phyloP scores from a whole-genome alignment of 352 stramenopile species.

The Globisporangium barbulae region DNA sequence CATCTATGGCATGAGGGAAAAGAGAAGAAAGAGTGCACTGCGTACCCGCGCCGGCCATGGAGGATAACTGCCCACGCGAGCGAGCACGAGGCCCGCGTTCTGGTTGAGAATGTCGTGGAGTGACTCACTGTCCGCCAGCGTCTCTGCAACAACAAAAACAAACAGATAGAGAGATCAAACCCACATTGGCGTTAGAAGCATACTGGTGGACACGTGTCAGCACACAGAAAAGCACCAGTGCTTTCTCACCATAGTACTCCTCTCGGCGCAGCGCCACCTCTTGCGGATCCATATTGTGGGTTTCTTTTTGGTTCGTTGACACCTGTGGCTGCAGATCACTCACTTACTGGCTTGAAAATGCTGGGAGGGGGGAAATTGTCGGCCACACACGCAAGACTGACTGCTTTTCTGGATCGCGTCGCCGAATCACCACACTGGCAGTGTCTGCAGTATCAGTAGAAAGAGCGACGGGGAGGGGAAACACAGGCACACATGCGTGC shows the following conservation, averaged over 20 bases:
- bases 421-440: background rate
- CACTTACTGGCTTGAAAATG: background rate
- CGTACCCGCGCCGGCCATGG: constrained; percentile 78
- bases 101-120: constrained; percentile 74
- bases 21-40: background rate
- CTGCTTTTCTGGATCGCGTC: background rate
- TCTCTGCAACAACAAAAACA: constrained; percentile 33
- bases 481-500: background rate
- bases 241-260: constrained; percentile 46
- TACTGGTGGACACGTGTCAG: background rate
- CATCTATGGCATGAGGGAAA: constrained; percentile 4
- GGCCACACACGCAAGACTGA: background rate
- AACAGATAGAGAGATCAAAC: background rate
- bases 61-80: constrained; percentile 74
- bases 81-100: constrained; percentile 72
- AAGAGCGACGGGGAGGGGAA: background rate
- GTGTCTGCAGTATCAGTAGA: background rate
- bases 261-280: constrained; percentile 43
- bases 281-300: constrained; percentile 26
- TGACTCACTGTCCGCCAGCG: constrained; percentile 53
- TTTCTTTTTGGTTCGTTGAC: background rate
- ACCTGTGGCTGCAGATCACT: background rate
- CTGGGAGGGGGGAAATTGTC: background rate
- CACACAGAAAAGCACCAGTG: background rate
- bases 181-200: background rate